Evolutionary conservation across 2,329 filamentous ascomycete genomes (phyloP).

Genomic region (Tolypocladium amazonense): DNA sequence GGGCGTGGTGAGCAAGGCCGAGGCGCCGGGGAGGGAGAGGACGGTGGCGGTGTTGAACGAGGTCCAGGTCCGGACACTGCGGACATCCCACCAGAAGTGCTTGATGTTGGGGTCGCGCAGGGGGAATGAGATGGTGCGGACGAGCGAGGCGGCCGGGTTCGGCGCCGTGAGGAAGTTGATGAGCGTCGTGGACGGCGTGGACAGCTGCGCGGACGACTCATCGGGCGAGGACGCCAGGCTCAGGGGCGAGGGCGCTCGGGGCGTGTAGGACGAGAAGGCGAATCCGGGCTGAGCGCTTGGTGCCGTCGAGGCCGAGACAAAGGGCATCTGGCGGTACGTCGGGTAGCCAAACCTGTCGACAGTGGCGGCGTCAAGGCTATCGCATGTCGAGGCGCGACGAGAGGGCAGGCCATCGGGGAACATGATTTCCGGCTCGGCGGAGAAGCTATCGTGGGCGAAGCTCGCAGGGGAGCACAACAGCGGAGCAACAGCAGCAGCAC

Average conservation of each 20-base stretch:
- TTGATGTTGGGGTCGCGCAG: conserved; percentile 57
- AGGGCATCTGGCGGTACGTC: conserved; percentile 69
- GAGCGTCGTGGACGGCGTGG: conserved; percentile 54
- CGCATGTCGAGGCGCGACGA: conserved; percentile 51
- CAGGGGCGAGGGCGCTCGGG: conserved; percentile 35
- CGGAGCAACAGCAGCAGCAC: conserved; percentile 31
- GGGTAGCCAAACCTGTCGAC: conserved; percentile 69
- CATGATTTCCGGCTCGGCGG: conserved; percentile 2
- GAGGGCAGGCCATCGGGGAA: conserved; percentile 4
- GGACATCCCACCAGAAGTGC: conserved; percentile 94
- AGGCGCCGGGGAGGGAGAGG: conserved; percentile 60
- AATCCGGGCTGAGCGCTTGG: conserved; percentile 21
- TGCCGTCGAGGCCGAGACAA: conserved; percentile 14
- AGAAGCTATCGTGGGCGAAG: conserved; percentile 31
- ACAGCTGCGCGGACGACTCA: conserved; percentile 24
- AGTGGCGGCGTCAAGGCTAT: conserved; percentile 54
- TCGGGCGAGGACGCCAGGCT: conserved; percentile 30
- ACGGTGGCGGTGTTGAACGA: conserved; percentile 67
- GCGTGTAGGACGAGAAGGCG: conserved; percentile 33
- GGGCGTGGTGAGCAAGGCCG: conserved; percentile 60
- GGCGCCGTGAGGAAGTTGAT: conserved; percentile 66
- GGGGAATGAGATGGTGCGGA: conserved; percentile 65
- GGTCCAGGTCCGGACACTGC: conserved; percentile 75
- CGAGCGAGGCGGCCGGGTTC: conserved; percentile 74
- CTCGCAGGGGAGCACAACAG: conserved; percentile 58